A percentile compares a stretch with the other conserved stretches of the same genome.
These are phyloP conservation scores for Tremellales sp. DNA, from an alignment of 1,284 basidiomycete species.

Conservation along the genomic window DNA sequence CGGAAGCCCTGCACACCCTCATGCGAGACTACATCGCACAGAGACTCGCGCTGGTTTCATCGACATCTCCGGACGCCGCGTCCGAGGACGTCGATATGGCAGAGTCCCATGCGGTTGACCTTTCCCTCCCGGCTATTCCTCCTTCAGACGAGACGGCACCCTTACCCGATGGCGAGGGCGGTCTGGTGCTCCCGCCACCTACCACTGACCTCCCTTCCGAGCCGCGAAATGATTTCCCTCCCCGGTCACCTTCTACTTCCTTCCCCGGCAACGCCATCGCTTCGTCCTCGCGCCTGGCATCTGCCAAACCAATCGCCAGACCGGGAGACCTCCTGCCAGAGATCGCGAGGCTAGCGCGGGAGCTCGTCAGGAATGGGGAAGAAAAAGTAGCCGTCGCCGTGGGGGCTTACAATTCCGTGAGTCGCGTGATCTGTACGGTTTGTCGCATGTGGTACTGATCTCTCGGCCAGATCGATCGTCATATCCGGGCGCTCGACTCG, in stretches of 20 bases:
- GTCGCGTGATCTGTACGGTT: slow-evolving; percentile 5
- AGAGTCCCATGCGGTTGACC: not conserved
- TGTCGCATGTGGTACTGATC: not conserved
- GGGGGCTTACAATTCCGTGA: slow-evolving; percentile 51
- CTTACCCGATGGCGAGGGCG: slow-evolving; percentile 26
- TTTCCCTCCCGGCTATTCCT: not conserved
- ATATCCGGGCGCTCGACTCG: slow-evolving; percentile 53
- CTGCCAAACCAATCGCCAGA: not conserved
- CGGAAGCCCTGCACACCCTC: slow-evolving; percentile 30
- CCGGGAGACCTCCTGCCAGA: slow-evolving; percentile 39
- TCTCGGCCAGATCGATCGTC: slow-evolving; percentile 48
- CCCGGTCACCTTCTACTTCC: not conserved
- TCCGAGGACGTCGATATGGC: not conserved
- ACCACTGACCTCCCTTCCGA: not conserved
- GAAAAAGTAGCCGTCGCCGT: slow-evolving; percentile 53
- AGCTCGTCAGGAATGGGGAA: slow-evolving; percentile 49
- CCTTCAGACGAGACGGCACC: not conserved
- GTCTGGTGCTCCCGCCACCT: slow-evolving; percentile 16
- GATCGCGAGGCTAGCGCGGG: slow-evolving; percentile 38
- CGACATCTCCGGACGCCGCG: not conserved
- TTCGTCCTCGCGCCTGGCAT: not conserved
- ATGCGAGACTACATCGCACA: slow-evolving; percentile 36
- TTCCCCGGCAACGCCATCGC: not conserved
- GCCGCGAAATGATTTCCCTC: not conserved
- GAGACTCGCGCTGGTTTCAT: slow-evolving; percentile 6